Percentiles rank a stretch among this genome's conserved stretches.
Evolutionary conservation across 345 rosid species (phyloP).

Genomic region (Acer yangbiense): DNA sequence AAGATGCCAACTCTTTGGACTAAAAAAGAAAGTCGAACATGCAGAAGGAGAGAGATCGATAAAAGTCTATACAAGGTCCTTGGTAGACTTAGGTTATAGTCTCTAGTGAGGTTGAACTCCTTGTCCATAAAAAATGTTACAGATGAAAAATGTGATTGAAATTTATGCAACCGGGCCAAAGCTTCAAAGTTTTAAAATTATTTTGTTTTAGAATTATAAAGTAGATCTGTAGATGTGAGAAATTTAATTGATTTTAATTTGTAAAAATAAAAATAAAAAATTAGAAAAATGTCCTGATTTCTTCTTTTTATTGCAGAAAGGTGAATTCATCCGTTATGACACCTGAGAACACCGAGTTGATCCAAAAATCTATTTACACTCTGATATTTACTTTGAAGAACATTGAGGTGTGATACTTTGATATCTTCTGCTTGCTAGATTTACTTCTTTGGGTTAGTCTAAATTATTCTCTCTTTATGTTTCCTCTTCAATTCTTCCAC

Average conservation of each 20-base stretch:
- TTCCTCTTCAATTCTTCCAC: conserved; percentile 8
- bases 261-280: no score
- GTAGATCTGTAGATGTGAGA: not conserved
- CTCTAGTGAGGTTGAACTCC: not conserved
- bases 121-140: not conserved
- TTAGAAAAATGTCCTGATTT: not conserved
- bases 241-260: not conserved
- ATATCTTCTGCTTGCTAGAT: not conserved
- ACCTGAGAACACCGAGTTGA: conserved; percentile 87
- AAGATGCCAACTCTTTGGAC: not conserved
- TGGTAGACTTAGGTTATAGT: not conserved
- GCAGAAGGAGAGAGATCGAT: not conserved
- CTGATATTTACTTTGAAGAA: conserved; percentile 91
- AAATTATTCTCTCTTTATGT: not conserved
- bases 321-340: conserved; percentile 84
- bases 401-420: conserved; percentile 61
- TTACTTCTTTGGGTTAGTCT: not conserved
- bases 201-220: not conserved
- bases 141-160: not conserved
- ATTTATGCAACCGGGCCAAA: not conserved
- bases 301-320: conserved; percentile 40
- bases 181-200: not conserved
- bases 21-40: not conserved
- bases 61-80: not conserved
- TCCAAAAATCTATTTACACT: conserved; percentile 82